Evolutionary conservation across 441 rosid species (phyloP), one percentile per base, ranked within the genome.

Genomic region (Theobroma grandiflorum): DNA sequence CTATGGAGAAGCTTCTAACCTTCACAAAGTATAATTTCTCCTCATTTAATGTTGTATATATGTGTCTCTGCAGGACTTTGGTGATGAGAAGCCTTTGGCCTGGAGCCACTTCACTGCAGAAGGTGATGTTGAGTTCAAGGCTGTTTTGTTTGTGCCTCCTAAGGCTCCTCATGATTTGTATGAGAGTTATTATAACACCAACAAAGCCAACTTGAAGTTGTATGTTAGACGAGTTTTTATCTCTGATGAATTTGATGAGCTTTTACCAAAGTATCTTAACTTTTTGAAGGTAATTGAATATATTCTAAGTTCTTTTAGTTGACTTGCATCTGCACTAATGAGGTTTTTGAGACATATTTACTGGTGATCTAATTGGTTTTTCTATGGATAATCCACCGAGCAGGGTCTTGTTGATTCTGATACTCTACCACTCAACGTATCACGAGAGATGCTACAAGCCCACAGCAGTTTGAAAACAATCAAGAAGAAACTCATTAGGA

Each of bases 381-480:
- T 33, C 22, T 63, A 81, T 53, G 38, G 16, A 38, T 74, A 71
- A 74, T 64, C 33, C 62, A 62, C 82, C 84, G 75, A 79, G 81
- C 91, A 96, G 99, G 98, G 98, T 87, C 97, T 96, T 66, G 96
- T 96, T 85, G 99, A 96, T 88, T 96, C 98, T 3, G 98, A 95
- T 84, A 91, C 98, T 38, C 84, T 94, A 74, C 98, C 98, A 16
- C 94, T 95, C 42, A 95, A 95, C 79, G 98, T 96, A 59, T 96
- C 98, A 45, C 83, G 98, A 78, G 98, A 96, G 87, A 96, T 96
- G 99, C 98, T 95, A 77, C 97, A 96, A 89, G 94, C 91, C 76
- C 98, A 96, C 82, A 88, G 91, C 85, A 96, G 98, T 83, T 89
- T 96, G 84, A 96, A 93, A 88, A 95, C 98, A 78, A 96, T 94